These are phyloP conservation scores for Neurospora sp. DNA, from an alignment of 495 filamentous ascomycete genomes.

Conservation along the genomic window DNA sequence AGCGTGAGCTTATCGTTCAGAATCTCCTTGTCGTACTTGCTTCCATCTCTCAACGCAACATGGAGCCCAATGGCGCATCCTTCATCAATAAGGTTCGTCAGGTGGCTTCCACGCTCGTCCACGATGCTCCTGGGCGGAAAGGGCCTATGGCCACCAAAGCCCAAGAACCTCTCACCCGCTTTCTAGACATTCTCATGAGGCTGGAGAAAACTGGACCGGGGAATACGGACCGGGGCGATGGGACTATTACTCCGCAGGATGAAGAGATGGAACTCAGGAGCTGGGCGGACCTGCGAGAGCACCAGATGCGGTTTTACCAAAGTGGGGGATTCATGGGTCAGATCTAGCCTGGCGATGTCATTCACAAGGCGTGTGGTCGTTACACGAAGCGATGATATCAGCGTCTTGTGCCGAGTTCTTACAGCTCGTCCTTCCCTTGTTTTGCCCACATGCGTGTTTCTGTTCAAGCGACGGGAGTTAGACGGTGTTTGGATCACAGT, in stretches of 20 bases:
- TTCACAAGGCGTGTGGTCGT: background rate
- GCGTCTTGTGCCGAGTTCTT: background rate
- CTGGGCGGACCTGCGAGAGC: slow-evolving; percentile 67
- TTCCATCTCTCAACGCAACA: slow-evolving; percentile 65
- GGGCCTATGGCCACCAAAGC: slow-evolving; percentile 45
- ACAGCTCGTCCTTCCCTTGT: background rate
- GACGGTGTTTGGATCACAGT: background rate
- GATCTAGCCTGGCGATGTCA: background rate
- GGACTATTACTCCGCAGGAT: slow-evolving; percentile 36
- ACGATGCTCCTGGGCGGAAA: slow-evolving; percentile 47
- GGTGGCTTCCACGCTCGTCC: slow-evolving; percentile 65
- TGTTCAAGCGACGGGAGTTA: background rate
- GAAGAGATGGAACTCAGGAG: slow-evolving; percentile 63
- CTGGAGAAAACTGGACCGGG: slow-evolving; percentile 47
- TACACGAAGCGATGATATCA: background rate
- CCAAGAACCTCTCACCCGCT: slow-evolving; percentile 55
- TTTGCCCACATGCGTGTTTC: background rate
- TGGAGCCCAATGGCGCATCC: slow-evolving; percentile 71
- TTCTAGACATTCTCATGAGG: slow-evolving; percentile 60
- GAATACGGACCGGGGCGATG: slow-evolving; percentile 7
- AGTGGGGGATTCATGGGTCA: slow-evolving; percentile 43
- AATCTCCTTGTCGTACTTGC: slow-evolving; percentile 59
- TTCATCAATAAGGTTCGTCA: slow-evolving; percentile 64
- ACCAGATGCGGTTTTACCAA: slow-evolving; percentile 61
- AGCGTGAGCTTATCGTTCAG: slow-evolving; percentile 67